Evolutionary conservation across 805 yeast genomes (phyloP).

Genomic region (Torulaspora gathmanii): DNA sequence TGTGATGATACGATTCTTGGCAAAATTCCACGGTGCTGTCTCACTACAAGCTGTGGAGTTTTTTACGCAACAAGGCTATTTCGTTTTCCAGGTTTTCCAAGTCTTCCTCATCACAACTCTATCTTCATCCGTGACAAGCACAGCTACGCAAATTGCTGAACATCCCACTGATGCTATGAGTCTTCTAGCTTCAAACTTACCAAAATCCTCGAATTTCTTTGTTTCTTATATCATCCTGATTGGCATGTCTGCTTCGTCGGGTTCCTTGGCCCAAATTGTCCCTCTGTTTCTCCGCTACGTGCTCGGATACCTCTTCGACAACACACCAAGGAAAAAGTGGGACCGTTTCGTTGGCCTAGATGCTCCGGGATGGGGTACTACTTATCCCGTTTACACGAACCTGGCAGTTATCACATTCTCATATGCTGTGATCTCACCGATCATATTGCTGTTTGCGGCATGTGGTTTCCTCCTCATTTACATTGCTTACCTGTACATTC

Average conservation of each 20-base stretch:
- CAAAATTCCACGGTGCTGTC: constrained; percentile 53
- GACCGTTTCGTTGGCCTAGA: constrained; percentile 52
- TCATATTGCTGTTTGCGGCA: constrained; percentile 69
- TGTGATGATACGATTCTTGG: constrained; percentile 58
- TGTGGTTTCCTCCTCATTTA: constrained; percentile 67
- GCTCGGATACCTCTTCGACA: constrained; percentile 53
- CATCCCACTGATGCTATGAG: constrained; percentile 55
- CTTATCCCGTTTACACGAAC: constrained; percentile 70
- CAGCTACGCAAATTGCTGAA: constrained; percentile 56
- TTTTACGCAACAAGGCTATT: constrained; percentile 62
- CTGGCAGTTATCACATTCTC: constrained; percentile 65
- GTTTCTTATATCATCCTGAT: constrained; percentile 64
- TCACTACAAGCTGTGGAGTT: constrained; percentile 55
- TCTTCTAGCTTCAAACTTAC: constrained; percentile 61
- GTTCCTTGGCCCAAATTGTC: constrained; percentile 58
- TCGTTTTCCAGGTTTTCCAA: constrained; percentile 66
- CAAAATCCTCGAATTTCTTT: constrained; percentile 69
- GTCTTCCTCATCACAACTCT: constrained; percentile 67
- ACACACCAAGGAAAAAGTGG: constrained; percentile 65
- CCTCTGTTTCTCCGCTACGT: constrained; percentile 56
- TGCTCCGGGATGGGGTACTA: constrained; percentile 64
- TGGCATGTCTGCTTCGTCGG: constrained; percentile 62
- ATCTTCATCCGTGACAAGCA: constrained; percentile 66
- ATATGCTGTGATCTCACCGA: constrained; percentile 72
- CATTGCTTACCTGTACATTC: constrained; percentile 73